A percentile compares a stretch with the other conserved stretches of the same genome.
These are phyloP conservation scores for Mycena venus DNA, from an alignment of 768 basidiomycete species.

Conservation along the genomic window DNA sequence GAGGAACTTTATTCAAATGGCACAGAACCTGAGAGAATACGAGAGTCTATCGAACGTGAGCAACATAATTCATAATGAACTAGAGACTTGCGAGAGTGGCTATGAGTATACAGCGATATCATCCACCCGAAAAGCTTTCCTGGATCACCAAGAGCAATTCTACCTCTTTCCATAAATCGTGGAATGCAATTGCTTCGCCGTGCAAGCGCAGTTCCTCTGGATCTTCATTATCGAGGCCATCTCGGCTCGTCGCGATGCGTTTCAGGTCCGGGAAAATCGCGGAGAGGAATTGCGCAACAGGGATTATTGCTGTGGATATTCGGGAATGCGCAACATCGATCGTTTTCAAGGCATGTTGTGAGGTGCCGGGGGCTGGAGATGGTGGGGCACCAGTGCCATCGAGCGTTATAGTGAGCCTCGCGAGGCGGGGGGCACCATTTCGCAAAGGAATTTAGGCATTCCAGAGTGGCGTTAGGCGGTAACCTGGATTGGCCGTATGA, in stretches of 20 bases:
- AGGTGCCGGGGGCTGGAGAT: not conserved
- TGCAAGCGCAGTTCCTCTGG: not conserved
- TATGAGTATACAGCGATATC: not conserved
- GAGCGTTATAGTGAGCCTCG: not conserved
- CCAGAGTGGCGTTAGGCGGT: not conserved
- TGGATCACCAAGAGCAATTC: constrained; percentile 19
- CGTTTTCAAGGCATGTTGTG: constrained; percentile 2
- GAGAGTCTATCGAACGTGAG: constrained; percentile 8
- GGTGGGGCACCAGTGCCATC: constrained; percentile 4
- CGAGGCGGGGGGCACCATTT: constrained; percentile 7
- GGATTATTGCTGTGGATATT: not conserved
- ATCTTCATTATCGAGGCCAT: not conserved
- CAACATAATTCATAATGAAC: not conserved
- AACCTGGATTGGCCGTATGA: not conserved
- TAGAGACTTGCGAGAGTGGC: constrained; percentile 13
- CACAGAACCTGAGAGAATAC: not conserved
- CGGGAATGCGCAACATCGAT: constrained; percentile 9
- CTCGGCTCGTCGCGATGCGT: not conserved
- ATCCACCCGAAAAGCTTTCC: not conserved
- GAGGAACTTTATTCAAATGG: not conserved
- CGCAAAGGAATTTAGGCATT: constrained; percentile 12
- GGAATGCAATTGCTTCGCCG: constrained; percentile 5
- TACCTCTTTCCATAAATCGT: constrained; percentile 19
- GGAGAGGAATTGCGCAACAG: constrained; percentile 18
- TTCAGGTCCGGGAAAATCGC: constrained; percentile 11